Evolutionary conservation across 305 asterid genomes (phyloP).

Genomic region (Fraxinus sp.): DNA sequence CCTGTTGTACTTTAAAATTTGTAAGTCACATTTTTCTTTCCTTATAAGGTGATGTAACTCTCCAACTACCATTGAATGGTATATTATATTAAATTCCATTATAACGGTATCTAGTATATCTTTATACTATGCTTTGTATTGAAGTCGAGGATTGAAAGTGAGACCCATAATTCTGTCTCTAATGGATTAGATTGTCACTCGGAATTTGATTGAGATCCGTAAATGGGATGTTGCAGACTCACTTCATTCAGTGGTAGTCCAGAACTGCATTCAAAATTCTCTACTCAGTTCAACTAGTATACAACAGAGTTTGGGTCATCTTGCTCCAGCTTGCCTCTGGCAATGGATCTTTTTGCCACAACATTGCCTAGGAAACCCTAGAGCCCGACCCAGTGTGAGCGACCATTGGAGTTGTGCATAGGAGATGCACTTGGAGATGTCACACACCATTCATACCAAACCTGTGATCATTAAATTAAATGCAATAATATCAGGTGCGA

Average conservation of each 20-base stretch:
- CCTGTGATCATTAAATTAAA: constrained; percentile 41
- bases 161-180: too few relatives aligned
- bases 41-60: too few relatives aligned
- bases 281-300: constrained; percentile 9
- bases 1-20: too few relatives aligned
- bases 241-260: not conserved
- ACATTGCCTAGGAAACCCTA: constrained; percentile 23
- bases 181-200: too few relatives aligned
- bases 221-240: not conserved
- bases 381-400: constrained; percentile 97
- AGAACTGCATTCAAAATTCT: not conserved
- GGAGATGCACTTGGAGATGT: constrained; percentile 68
- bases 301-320: constrained; percentile 22
- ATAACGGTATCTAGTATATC: too few relatives aligned
- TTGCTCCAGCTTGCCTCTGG: not conserved
- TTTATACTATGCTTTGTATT: too few relatives aligned
- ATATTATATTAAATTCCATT: too few relatives aligned
- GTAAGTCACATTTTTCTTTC: too few relatives aligned
- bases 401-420: constrained; percentile 87
- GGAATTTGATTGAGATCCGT: not conserved
- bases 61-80: too few relatives aligned
- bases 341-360: not conserved
- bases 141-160: too few relatives aligned
- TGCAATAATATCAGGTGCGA: not conserved
- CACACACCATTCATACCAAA: constrained; percentile 97